phyloP scores from a whole-genome alignment of 768 basidiomycete species.

The Rhizopogon vesiculosus region DNA sequence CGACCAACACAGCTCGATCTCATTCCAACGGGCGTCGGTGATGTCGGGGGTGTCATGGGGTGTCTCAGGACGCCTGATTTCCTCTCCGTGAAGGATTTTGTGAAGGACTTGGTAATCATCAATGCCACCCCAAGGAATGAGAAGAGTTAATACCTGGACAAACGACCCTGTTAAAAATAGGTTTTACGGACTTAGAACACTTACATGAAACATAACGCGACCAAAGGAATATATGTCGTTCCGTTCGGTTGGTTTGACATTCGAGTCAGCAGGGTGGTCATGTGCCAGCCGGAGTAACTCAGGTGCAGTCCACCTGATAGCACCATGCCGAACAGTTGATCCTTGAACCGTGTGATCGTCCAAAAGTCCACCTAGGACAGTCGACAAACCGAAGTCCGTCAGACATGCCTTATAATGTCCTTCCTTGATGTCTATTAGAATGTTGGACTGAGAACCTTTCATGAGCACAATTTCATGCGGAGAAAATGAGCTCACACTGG shows the following conservation, averaged over 20 bases:
- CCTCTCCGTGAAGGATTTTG: not conserved
- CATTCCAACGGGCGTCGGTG: not conserved
- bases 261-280: not conserved
- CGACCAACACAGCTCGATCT: not conserved
- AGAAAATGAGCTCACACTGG: conserved; percentile 3
- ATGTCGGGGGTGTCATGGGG: not conserved
- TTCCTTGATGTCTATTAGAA: conserved; percentile 7
- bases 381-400: conserved; percentile 43
- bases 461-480: no score
- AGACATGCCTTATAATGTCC: conserved; percentile 29
- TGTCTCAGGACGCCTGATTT: not conserved
- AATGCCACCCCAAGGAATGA: not conserved
- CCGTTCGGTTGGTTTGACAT: conserved; percentile 6
- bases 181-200: not conserved
- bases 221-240: conserved; percentile 39
- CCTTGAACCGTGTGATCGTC: conserved; percentile 17
- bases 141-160: not conserved
- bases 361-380: conserved; percentile 27
- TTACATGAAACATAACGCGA: conserved; percentile 15
- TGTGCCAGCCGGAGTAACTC: conserved; percentile 24
- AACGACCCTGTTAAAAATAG: not conserved
- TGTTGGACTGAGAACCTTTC: conserved; percentile 8
- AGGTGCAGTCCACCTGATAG: not conserved
- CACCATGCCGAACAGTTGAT: conserved; percentile 19
- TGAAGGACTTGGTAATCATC: not conserved